Evolutionary conservation across 805 yeast species (phyloP).

Genomic region (Candida insectorum): DNA sequence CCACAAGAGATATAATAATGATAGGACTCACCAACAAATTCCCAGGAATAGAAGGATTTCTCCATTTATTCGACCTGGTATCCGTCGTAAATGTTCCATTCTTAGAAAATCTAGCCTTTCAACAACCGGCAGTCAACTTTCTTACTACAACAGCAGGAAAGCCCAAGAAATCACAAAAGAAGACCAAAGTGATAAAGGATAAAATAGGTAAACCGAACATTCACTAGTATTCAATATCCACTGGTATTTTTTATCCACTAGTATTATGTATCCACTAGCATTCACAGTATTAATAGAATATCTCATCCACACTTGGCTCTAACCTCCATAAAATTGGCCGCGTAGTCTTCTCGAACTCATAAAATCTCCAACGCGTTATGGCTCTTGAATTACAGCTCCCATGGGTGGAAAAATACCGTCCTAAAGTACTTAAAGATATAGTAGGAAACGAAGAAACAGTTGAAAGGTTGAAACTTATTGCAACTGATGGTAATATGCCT

Average conservation of each 20-base stretch:
- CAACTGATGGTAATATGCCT: slow-evolving; percentile 93
- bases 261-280: too few species aligned
- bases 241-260: too few species aligned
- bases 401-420: slow-evolving; percentile 93
- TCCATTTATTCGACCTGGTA: slow-evolving; percentile 26
- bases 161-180: too few species aligned
- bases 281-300: too few species aligned
- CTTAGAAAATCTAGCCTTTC: slow-evolving; percentile 36
- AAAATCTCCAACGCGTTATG: too few species aligned
- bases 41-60: slow-evolving; percentile 26
- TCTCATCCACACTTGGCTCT: too few species aligned
- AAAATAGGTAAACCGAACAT: too few species aligned
- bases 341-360: too few species aligned
- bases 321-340: too few species aligned
- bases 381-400: slow-evolving; percentile 38
- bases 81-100: slow-evolving; percentile 43
- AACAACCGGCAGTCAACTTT: slow-evolving; percentile 38
- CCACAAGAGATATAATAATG: slow-evolving; percentile 26
- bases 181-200: too few species aligned
- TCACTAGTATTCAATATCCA: too few species aligned
- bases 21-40: slow-evolving; percentile 30
- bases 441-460: slow-evolving; percentile 94
- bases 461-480: slow-evolving; percentile 77
- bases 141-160: slow-evolving; percentile 39
- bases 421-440: slow-evolving; percentile 70